phyloP scores from a whole-genome alignment of 352 stramenopile genomes.

The Pythium angustatum region DNA sequence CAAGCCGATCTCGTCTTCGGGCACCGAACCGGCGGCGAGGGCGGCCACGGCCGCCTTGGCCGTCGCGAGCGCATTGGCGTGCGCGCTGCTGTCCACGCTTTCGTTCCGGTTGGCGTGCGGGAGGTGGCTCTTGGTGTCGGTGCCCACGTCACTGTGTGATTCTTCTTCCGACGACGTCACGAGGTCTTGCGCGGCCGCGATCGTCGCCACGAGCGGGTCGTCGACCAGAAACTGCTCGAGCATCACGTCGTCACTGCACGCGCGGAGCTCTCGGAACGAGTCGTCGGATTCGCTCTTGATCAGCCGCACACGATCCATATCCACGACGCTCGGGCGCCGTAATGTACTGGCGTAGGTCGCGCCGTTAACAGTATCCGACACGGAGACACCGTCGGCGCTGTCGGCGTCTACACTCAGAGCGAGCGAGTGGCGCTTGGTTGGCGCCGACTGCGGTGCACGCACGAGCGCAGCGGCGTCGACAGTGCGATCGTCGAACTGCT shows the following conservation, averaged over 20 bases:
- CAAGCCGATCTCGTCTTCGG: constrained; percentile 22
- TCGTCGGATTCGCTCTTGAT: constrained; percentile 12
- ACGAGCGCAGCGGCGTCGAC: background rate
- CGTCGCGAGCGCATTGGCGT: background rate
- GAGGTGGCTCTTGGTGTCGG: background rate
- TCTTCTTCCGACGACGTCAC: constrained; percentile 22
- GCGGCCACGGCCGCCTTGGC: background rate
- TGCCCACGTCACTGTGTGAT: background rate
- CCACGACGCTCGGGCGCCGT: constrained; percentile 3
- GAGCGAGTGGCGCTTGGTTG: constrained; percentile 4
- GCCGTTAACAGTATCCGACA: no score
- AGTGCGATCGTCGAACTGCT: no score
- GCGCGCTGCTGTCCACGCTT: background rate
- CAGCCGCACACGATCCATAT: constrained; percentile 12
- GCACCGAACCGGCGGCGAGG: background rate
- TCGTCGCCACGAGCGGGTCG: constrained; percentile 24
- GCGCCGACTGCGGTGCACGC: background rate
- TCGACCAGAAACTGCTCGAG: constrained; percentile 24
- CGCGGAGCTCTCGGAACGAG: background rate
- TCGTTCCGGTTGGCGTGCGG: background rate
- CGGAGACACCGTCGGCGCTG: background rate
- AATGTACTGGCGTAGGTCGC: no score
- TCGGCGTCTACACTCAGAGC: background rate
- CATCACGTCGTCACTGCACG: constrained; percentile 8
- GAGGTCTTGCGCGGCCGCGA: constrained; percentile 12